phyloP scores from a whole-genome alignment of 331 rosid genomes.

The Quercus phellos region DNA sequence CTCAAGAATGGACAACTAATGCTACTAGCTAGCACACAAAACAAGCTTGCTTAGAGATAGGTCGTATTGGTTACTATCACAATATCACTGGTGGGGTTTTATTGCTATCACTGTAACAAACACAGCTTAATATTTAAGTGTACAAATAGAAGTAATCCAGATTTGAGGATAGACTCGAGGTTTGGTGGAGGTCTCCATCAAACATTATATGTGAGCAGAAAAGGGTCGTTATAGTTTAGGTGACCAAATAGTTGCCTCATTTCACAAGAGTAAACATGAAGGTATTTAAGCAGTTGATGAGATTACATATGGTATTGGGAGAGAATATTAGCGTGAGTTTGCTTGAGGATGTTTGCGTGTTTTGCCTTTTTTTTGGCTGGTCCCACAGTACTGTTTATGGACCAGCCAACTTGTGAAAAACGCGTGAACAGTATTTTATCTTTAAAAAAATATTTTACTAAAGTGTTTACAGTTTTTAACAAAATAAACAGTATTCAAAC shows the following conservation, averaged over 20 bases:
- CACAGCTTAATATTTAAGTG: not conserved
- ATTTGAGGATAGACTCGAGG: slow-evolving; percentile 30
- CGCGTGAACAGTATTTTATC: rapidly evolving
- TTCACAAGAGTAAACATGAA: slow-evolving; percentile 21
- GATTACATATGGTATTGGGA: not conserved
- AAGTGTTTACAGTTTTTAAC: rapidly evolving
- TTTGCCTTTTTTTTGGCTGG: too few relatives aligned
- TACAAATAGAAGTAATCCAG: slow-evolving; percentile 4
- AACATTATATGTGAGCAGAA: not conserved
- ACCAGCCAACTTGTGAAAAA: too few relatives aligned
- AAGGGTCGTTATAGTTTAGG: slow-evolving; percentile 7
- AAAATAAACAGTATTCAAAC: rapidly evolving
- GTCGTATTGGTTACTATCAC: not conserved
- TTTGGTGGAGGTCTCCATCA: slow-evolving; percentile 30
- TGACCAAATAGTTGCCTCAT: not conserved
- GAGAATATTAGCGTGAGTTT: not conserved
- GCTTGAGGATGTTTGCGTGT: too few relatives aligned
- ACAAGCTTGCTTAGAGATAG: slow-evolving; percentile 24
- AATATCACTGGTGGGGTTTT: slow-evolving; percentile 7
- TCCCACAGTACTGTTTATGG: rapidly evolving
- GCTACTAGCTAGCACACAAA: not conserved
- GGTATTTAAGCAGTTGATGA: not conserved
- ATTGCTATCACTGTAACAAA: slow-evolving; percentile 21
- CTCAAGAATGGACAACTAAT: not conserved
- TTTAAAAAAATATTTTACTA: too few relatives aligned